Conservation (phyloP, 148 eudicot genomes). For the Polygonum maritimum region DNA sequence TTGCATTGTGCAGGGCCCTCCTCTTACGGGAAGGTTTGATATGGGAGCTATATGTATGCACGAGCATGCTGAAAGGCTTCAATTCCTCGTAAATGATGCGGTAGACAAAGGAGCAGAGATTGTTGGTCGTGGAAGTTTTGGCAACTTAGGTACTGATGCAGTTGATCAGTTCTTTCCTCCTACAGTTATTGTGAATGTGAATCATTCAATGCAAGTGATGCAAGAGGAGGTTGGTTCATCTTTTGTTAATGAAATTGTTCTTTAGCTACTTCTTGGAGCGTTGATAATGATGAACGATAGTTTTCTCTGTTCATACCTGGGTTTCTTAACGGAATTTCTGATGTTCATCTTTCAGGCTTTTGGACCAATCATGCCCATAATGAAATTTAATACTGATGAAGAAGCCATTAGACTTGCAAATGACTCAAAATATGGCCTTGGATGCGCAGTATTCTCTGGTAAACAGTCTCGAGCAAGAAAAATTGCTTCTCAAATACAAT, state of each 20-base stretch:
- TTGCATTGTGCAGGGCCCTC: constrained; percentile 69
- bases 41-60: constrained; percentile 99
- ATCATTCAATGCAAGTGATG: constrained; percentile 90
- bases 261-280: background rate
- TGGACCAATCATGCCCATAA: constrained; percentile 96
- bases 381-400: constrained; percentile 86
- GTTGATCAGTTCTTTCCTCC: constrained; percentile 99
- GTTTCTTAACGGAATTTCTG: background rate
- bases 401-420: constrained; percentile 86
- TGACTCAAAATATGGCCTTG: constrained; percentile 96
- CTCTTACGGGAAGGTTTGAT: constrained; percentile 80
- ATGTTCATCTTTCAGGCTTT: constrained; percentile 50
- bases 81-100: constrained; percentile 84
- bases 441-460: constrained; percentile 96
- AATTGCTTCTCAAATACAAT: constrained; percentile 73
- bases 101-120: constrained; percentile 95
- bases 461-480: constrained; percentile 69
- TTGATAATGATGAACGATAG: constrained; percentile 1
- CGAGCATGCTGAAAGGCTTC: constrained; percentile 97
- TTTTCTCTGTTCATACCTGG: background rate
- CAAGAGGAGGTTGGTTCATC: constrained; percentile 76
- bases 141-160: constrained; percentile 89
- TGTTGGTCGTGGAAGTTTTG: constrained; percentile 84
- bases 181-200: constrained; percentile 70
- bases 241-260: background rate